These are phyloP conservation scores for Iberis pinnata DNA, from an alignment of 345 rosid species.

Conservation along the genomic window DNA sequence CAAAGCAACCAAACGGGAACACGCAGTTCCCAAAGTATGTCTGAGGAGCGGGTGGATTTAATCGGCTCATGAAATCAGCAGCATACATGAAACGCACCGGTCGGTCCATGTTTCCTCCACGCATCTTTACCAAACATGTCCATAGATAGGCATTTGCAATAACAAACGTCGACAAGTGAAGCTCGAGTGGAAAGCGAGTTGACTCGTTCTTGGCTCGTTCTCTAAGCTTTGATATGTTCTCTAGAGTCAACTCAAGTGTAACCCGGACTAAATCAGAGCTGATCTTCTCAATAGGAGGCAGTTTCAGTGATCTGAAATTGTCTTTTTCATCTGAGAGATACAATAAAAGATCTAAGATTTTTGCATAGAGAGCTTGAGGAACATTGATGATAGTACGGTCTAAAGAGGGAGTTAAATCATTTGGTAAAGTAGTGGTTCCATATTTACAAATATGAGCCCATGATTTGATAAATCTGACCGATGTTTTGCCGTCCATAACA, in stretches of 20 bases:
- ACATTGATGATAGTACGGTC: neutral
- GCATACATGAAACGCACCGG: neutral
- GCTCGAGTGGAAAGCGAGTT: neutral
- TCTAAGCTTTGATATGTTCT: neutral
- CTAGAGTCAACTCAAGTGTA: neutral
- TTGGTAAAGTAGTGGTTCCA: neutral
- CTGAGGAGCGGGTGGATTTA: neutral
- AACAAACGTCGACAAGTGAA: neutral
- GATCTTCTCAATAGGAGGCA: neutral
- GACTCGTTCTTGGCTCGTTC: neutral
- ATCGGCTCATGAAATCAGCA: neutral
- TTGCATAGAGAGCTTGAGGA: neutral
- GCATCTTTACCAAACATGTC: neutral
- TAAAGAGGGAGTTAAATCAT: neutral
- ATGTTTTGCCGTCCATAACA: neutral
- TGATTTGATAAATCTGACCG: neutral
- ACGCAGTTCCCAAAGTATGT: neutral
- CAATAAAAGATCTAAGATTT: neutral
- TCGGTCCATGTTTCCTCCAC: neutral
- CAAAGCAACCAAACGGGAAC: neutral
- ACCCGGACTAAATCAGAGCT: neutral
- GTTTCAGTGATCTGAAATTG: neutral
- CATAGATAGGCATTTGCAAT: neutral
- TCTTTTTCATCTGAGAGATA: neutral
- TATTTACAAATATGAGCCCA: neutral